Evolutionary conservation across 2,329 filamentous ascomycete species (phyloP), one percentile per base, ranked within the genome.

Genomic region (Ophiostoma tasmaniense): DNA sequence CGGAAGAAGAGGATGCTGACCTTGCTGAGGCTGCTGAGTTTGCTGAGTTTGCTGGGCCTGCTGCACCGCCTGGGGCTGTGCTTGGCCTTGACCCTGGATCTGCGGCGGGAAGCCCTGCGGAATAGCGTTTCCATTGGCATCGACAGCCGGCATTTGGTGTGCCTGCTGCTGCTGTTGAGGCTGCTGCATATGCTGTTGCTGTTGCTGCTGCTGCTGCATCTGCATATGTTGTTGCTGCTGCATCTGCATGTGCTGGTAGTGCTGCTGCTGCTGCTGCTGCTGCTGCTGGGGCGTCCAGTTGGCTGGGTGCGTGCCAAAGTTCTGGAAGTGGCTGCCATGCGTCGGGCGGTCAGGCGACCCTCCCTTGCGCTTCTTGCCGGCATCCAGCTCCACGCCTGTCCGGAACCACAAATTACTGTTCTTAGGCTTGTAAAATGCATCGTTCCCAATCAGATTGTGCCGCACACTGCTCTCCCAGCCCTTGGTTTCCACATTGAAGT

Each of bases 381-480:
- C 84, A 69, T 88, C 85, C 25, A 88, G 79, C 72, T 86, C 84
- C 33, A 87, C 81, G 1, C 84, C 85, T 28, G 87, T 83, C 45
- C 85, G 84, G 70, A 80, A 82, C 85, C 85, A 88, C 25, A 85
- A 77, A 61, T 84, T 81, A 1, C 82, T 85, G 35, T 81, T 80
- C 50, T 86, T 84, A 71, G 85, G 82, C 75, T 87, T 88, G 72
- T 80, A 81, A 74, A 88, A 88, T 7, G 85, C 85, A 72, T 85
- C 83, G 74, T 87, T 87, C 2, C 85, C 85, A 72, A 87, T 86
- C 35, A 88, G 80, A 69, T 87, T 88, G 73, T 88, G 85, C 0
- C 85, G 83, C n/a, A 88, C 85, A 73, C 85, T 87, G 72, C 85
- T 87, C 75, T 88, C 85, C 85, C 85, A 88, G n/a, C 85, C 85